Conservation (phyloP, 2,329 filamentous ascomycete species). For the Penicillium sp. region DNA sequence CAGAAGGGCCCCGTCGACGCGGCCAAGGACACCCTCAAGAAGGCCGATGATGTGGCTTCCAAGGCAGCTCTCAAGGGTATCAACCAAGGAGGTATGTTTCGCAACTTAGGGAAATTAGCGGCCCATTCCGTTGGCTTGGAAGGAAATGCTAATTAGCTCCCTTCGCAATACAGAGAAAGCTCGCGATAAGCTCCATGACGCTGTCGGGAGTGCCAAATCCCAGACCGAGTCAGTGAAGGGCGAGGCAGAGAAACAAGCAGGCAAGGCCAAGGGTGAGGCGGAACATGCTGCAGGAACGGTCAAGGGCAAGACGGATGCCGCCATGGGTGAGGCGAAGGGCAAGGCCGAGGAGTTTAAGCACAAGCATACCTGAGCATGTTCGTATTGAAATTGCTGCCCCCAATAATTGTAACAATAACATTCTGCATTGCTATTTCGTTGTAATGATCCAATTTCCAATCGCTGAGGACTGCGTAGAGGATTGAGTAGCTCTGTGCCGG, state of each 20-base stretch:
- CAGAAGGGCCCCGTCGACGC: conserved; percentile 55
- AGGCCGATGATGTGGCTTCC: conserved; percentile 56
- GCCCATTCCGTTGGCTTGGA: not conserved
- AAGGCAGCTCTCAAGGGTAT: conserved; percentile 60
- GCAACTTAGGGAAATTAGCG: not conserved
- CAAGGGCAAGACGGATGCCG: conserved; percentile 15
- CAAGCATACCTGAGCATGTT: conserved; percentile 7
- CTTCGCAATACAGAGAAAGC: conserved; percentile 48
- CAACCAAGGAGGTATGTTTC: conserved; percentile 58
- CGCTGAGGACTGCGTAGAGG: not conserved
- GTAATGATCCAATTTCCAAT: not conserved
- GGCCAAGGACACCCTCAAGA: conserved; percentile 59
- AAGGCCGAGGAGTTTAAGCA: conserved; percentile 27
- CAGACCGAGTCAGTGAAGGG: conserved; percentile 35
- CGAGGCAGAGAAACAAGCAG: conserved; percentile 1
- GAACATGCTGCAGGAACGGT: conserved; percentile 2
- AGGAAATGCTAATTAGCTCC: not conserved
- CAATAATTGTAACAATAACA: not conserved
- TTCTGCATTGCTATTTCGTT: not conserved
- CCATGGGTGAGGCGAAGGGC: conserved; percentile 26
- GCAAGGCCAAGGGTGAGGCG: conserved; percentile 4
- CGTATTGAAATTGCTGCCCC: not conserved
- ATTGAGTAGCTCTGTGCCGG: not conserved
- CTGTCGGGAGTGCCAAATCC: conserved; percentile 47
- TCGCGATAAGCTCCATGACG: conserved; percentile 45